These are phyloP conservation scores for Glebionis coronaria DNA, from an alignment of 129 eudicot species.

Conservation along the genomic window DNA sequence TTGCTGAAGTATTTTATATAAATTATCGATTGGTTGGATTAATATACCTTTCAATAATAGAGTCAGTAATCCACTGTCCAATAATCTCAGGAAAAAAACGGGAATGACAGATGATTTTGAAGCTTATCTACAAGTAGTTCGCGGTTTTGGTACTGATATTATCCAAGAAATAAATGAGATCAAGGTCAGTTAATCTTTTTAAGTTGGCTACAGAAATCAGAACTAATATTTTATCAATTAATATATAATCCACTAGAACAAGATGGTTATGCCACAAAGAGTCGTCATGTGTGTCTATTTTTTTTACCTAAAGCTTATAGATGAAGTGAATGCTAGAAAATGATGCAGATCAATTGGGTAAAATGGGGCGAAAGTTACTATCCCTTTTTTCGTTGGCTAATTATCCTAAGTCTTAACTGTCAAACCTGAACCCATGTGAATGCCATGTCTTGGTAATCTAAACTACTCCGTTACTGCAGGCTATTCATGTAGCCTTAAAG, in stretches of 20 bases:
- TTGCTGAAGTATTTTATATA: neutral
- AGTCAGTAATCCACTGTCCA: neutral
- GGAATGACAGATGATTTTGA: constrained; percentile 96
- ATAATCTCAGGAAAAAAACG: constrained; percentile 71
- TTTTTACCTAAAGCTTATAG: neutral
- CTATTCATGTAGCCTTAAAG: no score
- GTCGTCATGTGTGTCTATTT: no score
- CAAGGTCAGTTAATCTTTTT: constrained; percentile 56
- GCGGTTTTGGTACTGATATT: constrained; percentile 88
- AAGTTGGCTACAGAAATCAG: neutral
- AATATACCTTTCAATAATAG: neutral
- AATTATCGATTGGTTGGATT: constrained; percentile 7
- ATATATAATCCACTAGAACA: no score
- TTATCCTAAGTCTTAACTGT: neutral
- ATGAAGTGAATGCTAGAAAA: neutral
- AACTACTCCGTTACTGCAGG: constrained; percentile 42
- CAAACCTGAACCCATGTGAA: neutral
- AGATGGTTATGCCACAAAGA: no score
- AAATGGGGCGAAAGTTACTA: no score
- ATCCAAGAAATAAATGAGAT: constrained; percentile 82
- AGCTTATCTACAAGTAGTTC: constrained; percentile 90
- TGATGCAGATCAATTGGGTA: no score
- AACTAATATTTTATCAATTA: no score
- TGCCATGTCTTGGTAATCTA: neutral
- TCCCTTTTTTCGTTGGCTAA: neutral